Evolutionary conservation across 169 alveolate genomes (phyloP).

Genomic region (Eimeria maxima): DNA sequence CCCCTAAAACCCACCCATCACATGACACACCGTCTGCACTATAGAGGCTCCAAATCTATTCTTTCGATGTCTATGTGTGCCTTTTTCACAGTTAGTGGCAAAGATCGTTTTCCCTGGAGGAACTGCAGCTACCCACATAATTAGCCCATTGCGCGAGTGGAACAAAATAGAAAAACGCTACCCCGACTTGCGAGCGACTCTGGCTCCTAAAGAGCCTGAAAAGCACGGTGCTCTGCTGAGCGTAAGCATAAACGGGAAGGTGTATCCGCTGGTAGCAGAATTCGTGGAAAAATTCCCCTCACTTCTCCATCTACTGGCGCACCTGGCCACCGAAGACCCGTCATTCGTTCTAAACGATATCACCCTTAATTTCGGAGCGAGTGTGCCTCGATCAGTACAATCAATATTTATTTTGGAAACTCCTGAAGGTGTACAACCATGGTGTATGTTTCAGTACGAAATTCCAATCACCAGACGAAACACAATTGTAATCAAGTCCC

Average conservation of each 20-base stretch:
- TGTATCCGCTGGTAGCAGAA: conserved; percentile 52
- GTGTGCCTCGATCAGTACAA: conserved; percentile 64
- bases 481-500: conserved; percentile 39
- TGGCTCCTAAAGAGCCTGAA: conserved; percentile 74
- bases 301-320: conserved; percentile 66
- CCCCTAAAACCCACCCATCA: background rate
- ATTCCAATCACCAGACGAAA: conserved; percentile 68
- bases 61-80: background rate
- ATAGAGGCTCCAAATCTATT: background rate
- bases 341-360: conserved; percentile 41
- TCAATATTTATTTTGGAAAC: conserved; percentile 65
- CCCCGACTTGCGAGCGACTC: conserved; percentile 30
- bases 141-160: conserved; percentile 68
- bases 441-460: conserved; percentile 78
- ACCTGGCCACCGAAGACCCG: conserved; percentile 49
- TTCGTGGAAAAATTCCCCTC: conserved; percentile 47
- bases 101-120: conserved; percentile 72
- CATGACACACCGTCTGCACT: background rate
- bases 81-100: conserved; percentile 20
- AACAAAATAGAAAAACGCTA: conserved; percentile 38
- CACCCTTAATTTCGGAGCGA: conserved; percentile 62
- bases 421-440: conserved; percentile 66
- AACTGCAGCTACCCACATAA: background rate
- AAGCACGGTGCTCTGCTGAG: conserved; percentile 55
- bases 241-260: conserved; percentile 50